Conservation (phyloP, 352 stramenopile genomes). For the Bremia lactucae region DNA sequence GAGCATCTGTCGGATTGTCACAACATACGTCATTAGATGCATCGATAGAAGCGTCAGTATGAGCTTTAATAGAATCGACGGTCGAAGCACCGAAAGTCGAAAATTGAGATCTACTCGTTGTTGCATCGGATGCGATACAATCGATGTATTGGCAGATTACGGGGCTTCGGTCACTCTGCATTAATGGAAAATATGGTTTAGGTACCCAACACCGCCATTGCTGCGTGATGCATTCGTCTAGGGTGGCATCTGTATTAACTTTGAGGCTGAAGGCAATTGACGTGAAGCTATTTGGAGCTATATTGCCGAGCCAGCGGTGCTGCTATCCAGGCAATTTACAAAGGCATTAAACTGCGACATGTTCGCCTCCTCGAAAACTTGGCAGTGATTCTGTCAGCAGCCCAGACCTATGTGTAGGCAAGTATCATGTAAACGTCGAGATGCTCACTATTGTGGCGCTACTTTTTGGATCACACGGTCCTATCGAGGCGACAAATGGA, state of each 20-base stretch:
- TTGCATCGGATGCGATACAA: too few species aligned
- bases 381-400: constrained; percentile 32
- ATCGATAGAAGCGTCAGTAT: too few species aligned
- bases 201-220: constrained; percentile 25
- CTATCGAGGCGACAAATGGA: constrained; percentile 4
- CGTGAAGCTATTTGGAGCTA: constrained; percentile 1
- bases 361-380: constrained; percentile 20
- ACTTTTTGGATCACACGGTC: constrained; percentile 12
- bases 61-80: too few species aligned
- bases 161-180: constrained; percentile 20
- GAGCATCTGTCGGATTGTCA: too few species aligned
- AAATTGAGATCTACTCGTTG: too few species aligned
- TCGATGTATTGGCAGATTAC: constrained; percentile 18
- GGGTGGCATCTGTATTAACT: constrained; percentile 18
- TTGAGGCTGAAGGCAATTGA: constrained; percentile 12
- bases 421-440: constrained; percentile 11
- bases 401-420: constrained; percentile 30
- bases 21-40: too few species aligned
- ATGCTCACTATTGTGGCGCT: constrained; percentile 23
- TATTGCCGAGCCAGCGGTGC: constrained; percentile 4
- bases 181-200: constrained; percentile 33
- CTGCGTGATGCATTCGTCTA: constrained; percentile 23
- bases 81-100: too few species aligned
- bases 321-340: constrained; percentile 11
- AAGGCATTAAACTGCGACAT: constrained; percentile 27